Evolutionary conservation across 768 basidiomycete genomes (phyloP).

Genomic region (Amanita thiersii): DNA sequence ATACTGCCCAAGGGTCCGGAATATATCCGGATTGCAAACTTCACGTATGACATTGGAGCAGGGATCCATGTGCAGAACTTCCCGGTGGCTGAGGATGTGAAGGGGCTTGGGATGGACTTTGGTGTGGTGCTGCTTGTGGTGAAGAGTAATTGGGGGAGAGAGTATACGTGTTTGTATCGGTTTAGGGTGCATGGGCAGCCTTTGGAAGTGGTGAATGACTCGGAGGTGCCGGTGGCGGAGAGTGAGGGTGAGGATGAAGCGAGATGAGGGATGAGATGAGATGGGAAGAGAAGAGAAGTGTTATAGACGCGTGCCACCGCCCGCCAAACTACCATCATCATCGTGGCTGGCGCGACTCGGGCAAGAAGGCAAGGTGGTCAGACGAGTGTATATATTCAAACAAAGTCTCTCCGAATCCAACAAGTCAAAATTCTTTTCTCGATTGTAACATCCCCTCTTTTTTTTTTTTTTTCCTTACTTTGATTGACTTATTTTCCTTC

Average conservation of each 20-base stretch:
- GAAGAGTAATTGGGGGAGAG: conserved; percentile 81
- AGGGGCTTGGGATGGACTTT: conserved; percentile 70
- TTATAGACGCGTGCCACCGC: too few species aligned
- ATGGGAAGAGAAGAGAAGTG: neutral
- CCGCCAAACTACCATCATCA: too few species aligned
- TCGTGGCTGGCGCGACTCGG: too few species aligned
- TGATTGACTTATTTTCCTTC: conserved; percentile 7
- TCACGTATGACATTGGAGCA: conserved; percentile 56
- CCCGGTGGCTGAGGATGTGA: conserved; percentile 60
- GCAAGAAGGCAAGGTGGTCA: too few species aligned
- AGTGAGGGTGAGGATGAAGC: neutral
- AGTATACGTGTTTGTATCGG: conserved; percentile 84
- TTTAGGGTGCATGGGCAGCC: conserved; percentile 70
- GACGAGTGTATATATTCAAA: too few species aligned
- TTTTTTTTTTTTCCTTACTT: conserved; percentile 10
- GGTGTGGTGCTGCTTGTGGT: conserved; percentile 77
- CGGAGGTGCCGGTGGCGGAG: conserved; percentile 23
- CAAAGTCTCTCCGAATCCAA: too few species aligned
- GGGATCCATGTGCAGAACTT: conserved; percentile 70
- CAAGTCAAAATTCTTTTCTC: too few species aligned
- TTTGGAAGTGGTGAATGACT: conserved; percentile 32
- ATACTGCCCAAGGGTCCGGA: conserved; percentile 36
- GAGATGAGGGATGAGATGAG: neutral
- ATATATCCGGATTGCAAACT: conserved; percentile 60
- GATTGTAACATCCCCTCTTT: conserved; percentile 8